These are phyloP conservation scores for Sporothrix protearum DNA, from an alignment of 2,329 filamentous ascomycete species.

Conservation along the genomic window DNA sequence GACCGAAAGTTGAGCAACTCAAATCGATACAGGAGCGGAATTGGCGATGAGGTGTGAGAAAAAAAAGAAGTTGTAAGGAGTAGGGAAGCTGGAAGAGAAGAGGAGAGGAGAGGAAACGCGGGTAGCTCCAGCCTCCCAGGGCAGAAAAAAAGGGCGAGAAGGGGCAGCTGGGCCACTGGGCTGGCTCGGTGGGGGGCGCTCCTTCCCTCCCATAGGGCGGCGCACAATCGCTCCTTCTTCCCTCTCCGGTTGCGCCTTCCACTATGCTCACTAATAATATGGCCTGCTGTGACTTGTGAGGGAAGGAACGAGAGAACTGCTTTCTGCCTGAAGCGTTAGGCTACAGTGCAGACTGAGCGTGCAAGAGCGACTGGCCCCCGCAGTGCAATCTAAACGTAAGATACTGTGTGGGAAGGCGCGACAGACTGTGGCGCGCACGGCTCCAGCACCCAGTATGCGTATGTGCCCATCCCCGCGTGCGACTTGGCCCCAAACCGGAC, in stretches of 20 bases:
- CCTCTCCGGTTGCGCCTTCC: not conserved
- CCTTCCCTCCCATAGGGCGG: not conserved
- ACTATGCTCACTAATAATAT: not conserved
- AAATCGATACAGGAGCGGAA: not conserved
- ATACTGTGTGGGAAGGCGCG: not conserved
- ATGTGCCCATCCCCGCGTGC: not conserved
- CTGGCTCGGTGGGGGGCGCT: not conserved
- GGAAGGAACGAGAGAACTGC: not conserved
- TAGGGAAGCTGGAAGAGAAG: not conserved
- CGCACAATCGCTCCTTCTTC: not conserved
- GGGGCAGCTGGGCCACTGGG: not conserved
- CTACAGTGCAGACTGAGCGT: not conserved
- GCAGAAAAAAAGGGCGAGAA: not conserved
- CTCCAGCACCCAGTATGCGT: too few species aligned
- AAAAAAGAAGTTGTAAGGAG: not conserved
- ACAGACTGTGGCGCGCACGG: not conserved
- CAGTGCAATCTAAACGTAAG: not conserved
- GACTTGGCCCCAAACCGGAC: constrained; percentile 7
- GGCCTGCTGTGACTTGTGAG: not conserved
- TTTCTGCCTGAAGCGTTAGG: constrained; percentile 11
- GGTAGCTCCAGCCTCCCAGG: not conserved
- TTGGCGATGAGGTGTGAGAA: not conserved
- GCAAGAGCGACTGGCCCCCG: not conserved
- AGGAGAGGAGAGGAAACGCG: not conserved
- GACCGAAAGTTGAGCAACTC: not conserved